Base-by-base conservation (phyloP, 2,329 filamentous ascomycete species). In the Pyrenophora graminea region DNA sequence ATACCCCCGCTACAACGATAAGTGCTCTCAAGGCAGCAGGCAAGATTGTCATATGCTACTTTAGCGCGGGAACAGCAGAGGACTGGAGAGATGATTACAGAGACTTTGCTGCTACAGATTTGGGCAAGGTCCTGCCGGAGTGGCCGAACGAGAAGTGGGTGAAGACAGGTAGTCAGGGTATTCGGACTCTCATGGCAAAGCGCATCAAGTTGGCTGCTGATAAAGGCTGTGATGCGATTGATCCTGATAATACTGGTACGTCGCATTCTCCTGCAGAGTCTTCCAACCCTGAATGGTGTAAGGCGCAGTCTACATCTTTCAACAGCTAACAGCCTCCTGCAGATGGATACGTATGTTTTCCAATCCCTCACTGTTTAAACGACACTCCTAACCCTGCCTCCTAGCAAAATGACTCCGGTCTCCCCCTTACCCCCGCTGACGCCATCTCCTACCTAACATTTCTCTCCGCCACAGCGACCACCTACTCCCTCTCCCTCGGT, bases 121-220 rank as follows among this genome's bases (percentile, higher is more conserved):
- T 61, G 10, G 68, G 68, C 12, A 67, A 67, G 27, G 56, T 62
- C 1, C 37, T 71, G n/a, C 59, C 59, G 32, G 52, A 66, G 17
- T 71, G 68, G 68, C 61, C 59, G 25, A 64, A 67, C 37, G 68
- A 70, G 51, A 69, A 59, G 37, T 70, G 67, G 67, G 54, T 69
- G 50, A 51, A 60, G 3, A 62, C 56, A 3, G 53, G 60, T 18
- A 67, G 63, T 48, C 45, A 53, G 13, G 54, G 55, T 13, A 52
- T 71, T 19, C 60, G 67, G 33, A 58, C 60, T 8, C 61, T 70
- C 17, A 70, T 70, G 66, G 51, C 60, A 21, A 66, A 62, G 48
- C 55, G 68, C 21, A 68, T 70, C 37, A 64, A 64, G 41, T 17
- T 68, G 8, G 67, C 65, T 27, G 58, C 59, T 1, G 60, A 66